Conservation (phyloP, 179 eudicot genomes). For the Corrigiola litoralis region DNA sequence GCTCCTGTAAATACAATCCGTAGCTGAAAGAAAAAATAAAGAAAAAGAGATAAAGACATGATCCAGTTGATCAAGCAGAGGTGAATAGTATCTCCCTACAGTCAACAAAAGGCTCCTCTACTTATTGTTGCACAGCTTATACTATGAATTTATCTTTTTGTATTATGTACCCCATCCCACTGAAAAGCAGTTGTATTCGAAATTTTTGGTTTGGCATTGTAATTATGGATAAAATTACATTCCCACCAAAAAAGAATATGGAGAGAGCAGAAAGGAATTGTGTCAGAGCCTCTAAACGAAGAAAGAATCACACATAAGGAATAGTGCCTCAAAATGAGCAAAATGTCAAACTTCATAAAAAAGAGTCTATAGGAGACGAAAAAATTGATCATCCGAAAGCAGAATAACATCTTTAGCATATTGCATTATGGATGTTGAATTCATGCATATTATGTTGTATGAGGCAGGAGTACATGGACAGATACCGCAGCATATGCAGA, state of each 20-base stretch:
- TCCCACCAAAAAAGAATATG: neutral
- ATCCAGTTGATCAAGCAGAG: neutral
- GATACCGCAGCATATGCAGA: neutral
- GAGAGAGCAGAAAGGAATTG: neutral
- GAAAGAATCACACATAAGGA: neutral
- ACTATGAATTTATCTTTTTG: neutral
- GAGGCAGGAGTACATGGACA: neutral
- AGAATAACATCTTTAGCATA: neutral
- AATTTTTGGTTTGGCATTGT: conserved; percentile 1
- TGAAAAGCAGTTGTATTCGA: neutral
- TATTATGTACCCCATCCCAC: neutral
- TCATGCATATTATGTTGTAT: neutral
- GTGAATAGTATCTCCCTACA: neutral
- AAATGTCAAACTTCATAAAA: neutral
- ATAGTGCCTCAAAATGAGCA: too few relatives aligned
- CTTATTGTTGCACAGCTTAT: neutral
- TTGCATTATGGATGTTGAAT: neutral
- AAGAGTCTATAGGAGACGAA: too few relatives aligned
- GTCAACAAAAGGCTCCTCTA: neutral
- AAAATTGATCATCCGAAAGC: neutral
- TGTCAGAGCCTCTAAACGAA: too few relatives aligned
- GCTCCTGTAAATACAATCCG: too few relatives aligned
- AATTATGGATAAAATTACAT: neutral
- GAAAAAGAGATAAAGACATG: too few relatives aligned
- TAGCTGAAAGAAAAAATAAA: too few relatives aligned